phyloP scores from a whole-genome alignment of 2,329 filamentous ascomycete species.

The Fusarium multiceps region DNA sequence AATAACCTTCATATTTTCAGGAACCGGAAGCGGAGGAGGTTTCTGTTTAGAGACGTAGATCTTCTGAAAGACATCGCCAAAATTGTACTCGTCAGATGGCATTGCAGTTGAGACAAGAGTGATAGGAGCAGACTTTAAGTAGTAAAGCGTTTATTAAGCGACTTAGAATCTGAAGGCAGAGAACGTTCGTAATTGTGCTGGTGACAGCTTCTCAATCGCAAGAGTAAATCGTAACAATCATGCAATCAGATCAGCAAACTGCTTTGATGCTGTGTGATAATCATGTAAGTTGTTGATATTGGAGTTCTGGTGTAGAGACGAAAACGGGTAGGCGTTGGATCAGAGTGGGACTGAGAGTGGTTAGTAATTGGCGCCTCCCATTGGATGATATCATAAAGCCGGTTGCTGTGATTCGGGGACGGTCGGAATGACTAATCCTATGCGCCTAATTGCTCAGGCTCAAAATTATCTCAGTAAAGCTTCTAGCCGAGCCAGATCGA shows the following conservation, averaged over 20 bases:
- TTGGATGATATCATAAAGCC: slow-evolving; percentile 47
- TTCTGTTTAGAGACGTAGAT: slow-evolving; percentile 55
- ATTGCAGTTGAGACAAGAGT: slow-evolving; percentile 35
- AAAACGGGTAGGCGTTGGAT: slow-evolving; percentile 35
- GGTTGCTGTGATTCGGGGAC: slow-evolving; percentile 53
- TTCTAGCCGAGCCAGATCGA: slow-evolving; percentile 58
- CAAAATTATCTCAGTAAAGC: slow-evolving; percentile 59
- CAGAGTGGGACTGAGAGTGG: slow-evolving; percentile 31
- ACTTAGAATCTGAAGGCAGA: background rate
- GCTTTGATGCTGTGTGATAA: slow-evolving; percentile 1
- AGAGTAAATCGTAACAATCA: background rate
- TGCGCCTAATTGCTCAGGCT: slow-evolving; percentile 56
- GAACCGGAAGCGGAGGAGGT: slow-evolving; percentile 40
- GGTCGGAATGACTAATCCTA: slow-evolving; percentile 56
- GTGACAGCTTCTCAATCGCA: background rate
- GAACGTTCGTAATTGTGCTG: background rate
- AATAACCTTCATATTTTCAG: slow-evolving; percentile 51
- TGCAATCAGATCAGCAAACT: slow-evolving; percentile 4
- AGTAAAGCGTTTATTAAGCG: slow-evolving; percentile 24
- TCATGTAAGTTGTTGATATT: slow-evolving; percentile 11
- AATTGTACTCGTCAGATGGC: slow-evolving; percentile 48
- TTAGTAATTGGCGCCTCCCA: slow-evolving; percentile 51
- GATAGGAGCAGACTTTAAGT: slow-evolving; percentile 14
- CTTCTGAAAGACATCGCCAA: slow-evolving; percentile 53
- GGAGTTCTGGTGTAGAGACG: slow-evolving; percentile 14